phyloP scores from a whole-genome alignment of 208 protist species.

The Acanthamoeba rhysodes region DNA sequence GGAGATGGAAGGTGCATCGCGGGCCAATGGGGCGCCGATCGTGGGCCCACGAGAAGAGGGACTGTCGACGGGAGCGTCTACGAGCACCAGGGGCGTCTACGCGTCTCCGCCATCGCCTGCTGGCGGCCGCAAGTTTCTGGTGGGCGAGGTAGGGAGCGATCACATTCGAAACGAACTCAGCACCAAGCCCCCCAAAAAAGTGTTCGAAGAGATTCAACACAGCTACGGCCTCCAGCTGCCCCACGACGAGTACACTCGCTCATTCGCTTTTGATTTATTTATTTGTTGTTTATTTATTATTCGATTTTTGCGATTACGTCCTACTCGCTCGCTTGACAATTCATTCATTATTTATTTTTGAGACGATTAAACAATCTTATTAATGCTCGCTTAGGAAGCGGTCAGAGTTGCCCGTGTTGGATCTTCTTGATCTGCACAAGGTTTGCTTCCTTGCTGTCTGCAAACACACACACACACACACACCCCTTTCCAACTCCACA shows the following conservation, averaged over 20 bases:
- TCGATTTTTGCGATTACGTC: too few species aligned
- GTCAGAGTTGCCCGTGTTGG: conserved; percentile 33
- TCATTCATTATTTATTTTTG: too few species aligned
- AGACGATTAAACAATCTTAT: background rate
- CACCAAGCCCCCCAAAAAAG: conserved; percentile 35
- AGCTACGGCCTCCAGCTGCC: conserved; percentile 40
- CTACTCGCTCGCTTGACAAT: too few species aligned
- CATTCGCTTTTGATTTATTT: background rate
- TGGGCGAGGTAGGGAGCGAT: background rate
- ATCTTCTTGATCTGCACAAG: conserved; percentile 54
- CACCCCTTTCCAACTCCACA: too few species aligned
- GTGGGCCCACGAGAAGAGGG: too few species aligned
- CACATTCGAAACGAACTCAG: conserved; percentile 68
- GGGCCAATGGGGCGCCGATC: too few species aligned
- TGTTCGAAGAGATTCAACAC: conserved; percentile 47
- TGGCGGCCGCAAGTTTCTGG: background rate
- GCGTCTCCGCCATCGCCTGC: background rate
- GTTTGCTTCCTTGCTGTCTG: background rate
- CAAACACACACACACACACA: background rate
- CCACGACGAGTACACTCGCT: background rate
- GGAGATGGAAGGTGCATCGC: too few species aligned
- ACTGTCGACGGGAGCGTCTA: too few species aligned
- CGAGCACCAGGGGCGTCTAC: background rate
- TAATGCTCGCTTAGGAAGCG: background rate
- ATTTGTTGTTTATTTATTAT: background rate